phyloP scores from a whole-genome alignment of 2,329 filamentous ascomycete genomes.

The Fusarium albosuccineum region DNA sequence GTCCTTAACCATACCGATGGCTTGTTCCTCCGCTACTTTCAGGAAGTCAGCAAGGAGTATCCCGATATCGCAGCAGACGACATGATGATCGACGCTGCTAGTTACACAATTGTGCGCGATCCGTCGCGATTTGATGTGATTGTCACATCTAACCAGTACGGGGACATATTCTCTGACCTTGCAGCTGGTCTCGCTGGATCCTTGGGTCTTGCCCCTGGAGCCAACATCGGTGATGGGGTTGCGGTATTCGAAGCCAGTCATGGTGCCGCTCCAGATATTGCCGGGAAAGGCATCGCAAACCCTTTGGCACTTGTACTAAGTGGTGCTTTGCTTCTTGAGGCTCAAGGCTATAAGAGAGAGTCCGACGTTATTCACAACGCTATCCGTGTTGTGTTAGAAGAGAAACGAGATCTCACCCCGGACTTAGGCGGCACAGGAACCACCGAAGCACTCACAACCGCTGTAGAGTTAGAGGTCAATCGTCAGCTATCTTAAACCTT shows the following conservation, averaged over 20 bases:
- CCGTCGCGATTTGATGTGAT: slow-evolving; percentile 15
- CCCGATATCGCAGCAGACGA: slow-evolving; percentile 8
- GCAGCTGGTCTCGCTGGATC: slow-evolving; percentile 13
- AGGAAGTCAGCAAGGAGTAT: slow-evolving; percentile 12
- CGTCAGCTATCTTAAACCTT: background rate
- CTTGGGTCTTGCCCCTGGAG: slow-evolving; percentile 7
- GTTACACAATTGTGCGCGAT: slow-evolving; percentile 14
- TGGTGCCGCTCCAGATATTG: slow-evolving; percentile 13
- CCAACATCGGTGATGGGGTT: slow-evolving; percentile 11
- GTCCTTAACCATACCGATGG: slow-evolving; percentile 21
- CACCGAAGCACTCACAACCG: background rate
- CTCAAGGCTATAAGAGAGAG: slow-evolving; percentile 2
- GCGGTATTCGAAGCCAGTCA: slow-evolving; percentile 18
- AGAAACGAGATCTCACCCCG: background rate
- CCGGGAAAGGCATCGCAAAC: slow-evolving; percentile 11
- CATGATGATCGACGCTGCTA: slow-evolving; percentile 17
- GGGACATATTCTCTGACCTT: slow-evolving; percentile 22
- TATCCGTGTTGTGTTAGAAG: background rate
- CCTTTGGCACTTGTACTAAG: slow-evolving; percentile 13
- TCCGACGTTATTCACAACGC: background rate
- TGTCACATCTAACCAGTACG: slow-evolving; percentile 16
- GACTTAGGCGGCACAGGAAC: slow-evolving; percentile 14
- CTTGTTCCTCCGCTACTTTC: slow-evolving; percentile 17
- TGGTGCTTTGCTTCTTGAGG: slow-evolving; percentile 12
- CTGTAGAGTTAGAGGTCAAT: background rate